Percentiles rank a stretch among this genome's conserved stretches.
phyloP scores from a whole-genome alignment of 1,284 basidiomycete species.

The Blastosporella zonata region DNA sequence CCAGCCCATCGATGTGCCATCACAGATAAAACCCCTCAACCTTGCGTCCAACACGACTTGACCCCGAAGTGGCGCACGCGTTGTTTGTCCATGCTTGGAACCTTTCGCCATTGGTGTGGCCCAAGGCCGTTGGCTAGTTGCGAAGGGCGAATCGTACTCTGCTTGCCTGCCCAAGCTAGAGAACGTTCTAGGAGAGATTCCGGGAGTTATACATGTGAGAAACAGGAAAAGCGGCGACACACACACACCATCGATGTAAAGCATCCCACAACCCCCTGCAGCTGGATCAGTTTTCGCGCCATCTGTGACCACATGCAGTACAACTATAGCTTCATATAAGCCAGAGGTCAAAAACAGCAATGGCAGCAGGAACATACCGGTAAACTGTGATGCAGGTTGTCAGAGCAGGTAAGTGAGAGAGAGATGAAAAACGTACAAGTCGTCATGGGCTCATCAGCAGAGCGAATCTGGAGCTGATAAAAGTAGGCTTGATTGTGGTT shows the following conservation, averaged over 20 bases:
- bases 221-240: too few relatives aligned
- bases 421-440: conserved; percentile 67
- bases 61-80: conserved; percentile 16
- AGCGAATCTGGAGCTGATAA: conserved; percentile 94
- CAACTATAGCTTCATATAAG: conserved; percentile 37
- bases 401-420: conserved; percentile 7
- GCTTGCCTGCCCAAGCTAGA: too few relatives aligned
- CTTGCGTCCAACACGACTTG: not conserved
- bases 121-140: not conserved
- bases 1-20: not conserved
- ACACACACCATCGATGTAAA: not conserved
- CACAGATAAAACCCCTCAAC: not conserved
- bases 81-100: conserved; percentile 13
- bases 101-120: not conserved
- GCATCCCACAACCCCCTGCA: not conserved
- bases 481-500: conserved; percentile 89
- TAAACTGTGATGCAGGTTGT: conserved; percentile 36
- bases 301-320: conserved; percentile 54
- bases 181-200: not conserved
- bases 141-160: not conserved
- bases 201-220: not conserved
- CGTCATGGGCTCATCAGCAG: conserved; percentile 96
- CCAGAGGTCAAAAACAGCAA: not conserved
- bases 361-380: conserved; percentile 31
- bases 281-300: conserved; percentile 54